Base-by-base conservation (phyloP, 257 asterid species). In the Solanum appendiculatum region DNA sequence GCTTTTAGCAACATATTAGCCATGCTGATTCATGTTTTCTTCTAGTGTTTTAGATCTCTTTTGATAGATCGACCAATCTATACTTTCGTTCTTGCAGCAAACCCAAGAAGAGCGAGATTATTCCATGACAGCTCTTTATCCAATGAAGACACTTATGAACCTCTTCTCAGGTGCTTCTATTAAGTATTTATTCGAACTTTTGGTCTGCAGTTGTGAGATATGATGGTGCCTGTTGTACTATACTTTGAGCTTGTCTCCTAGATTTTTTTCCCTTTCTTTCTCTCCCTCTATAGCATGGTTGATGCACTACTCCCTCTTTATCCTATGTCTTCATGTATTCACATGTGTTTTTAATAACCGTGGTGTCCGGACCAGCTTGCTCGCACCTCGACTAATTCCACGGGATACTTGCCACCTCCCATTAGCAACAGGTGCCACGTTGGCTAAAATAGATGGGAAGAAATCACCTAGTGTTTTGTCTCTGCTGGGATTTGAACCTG, bases 41-140 rank as follows among this genome's bases (percentile, higher is more conserved):
- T 34, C 6, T 70, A 72, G 9, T 18, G 29, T 20, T 40, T 78
- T n/a, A 42, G 14, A 80, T 80, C 42, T 27, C 29, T 80, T 48
- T 31, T 48, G 68, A 80, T 48, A 18, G 90, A 91, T 82, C 88
- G 15, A 58, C 83, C 21, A 63, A 66, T 66, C 14, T 74, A 86
- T 51, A 48, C 64, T 75, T 58, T 87, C 85, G 39, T 54, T 84
- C 37, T 90, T 91, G 89, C 95, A 96, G 99, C 93, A 69, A 93
- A 95, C 88, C 95, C 98, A 14, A 95, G 94, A 89, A 91, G 98
- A 92, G 97, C 95, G 48, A 91, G 93, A 86, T 75, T 96, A 44
- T 96, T 96, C 87, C 97, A 94, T 90, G 99, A 93, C 86, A 90
- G 87, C 86, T 91, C 95, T 86, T 93, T 95, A 83, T 90, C 93